Evolutionary conservation across 306 rosid genomes (phyloP).

Genomic region (Chamaecrista fasciculata): DNA sequence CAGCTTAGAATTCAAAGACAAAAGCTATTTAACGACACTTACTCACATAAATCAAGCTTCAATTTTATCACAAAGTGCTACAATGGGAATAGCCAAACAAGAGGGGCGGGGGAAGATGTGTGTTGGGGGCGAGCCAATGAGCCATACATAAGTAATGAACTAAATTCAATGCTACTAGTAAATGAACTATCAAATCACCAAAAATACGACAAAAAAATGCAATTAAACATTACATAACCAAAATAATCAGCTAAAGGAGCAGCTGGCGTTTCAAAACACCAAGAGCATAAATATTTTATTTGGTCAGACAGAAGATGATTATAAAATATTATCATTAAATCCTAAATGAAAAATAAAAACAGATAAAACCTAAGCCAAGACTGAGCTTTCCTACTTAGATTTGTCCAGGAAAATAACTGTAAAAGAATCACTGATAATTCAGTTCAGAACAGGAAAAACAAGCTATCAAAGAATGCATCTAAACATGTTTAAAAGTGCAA

Average conservation of each 20-base stretch:
- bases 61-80: not conserved
- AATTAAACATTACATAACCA: not conserved
- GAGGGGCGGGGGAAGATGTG: too few relatives aligned
- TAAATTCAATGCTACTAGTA: not conserved
- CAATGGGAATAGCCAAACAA: not conserved
- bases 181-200: not conserved
- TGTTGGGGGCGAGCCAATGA: too few relatives aligned
- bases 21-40: not conserved
- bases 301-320: not conserved
- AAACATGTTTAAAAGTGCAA: not conserved
- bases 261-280: conserved; percentile 18
- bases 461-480: not conserved
- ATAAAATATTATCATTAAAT: conserved; percentile 8
- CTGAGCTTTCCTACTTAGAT: not conserved
- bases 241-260: conserved; percentile 4
- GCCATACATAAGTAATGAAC: not conserved
- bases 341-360: not conserved
- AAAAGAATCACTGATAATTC: conserved; percentile 1
- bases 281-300: not conserved
- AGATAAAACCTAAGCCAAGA: not conserved
- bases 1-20: not conserved
- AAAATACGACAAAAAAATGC: not conserved
- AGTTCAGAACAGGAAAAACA: not conserved
- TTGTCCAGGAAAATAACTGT: not conserved
- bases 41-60: not conserved